A percentile compares a stretch with the other conserved stretches of the same genome.
Evolutionary conservation across 1,284 basidiomycete genomes (phyloP).

Genomic region (Jaminaea rosea): DNA sequence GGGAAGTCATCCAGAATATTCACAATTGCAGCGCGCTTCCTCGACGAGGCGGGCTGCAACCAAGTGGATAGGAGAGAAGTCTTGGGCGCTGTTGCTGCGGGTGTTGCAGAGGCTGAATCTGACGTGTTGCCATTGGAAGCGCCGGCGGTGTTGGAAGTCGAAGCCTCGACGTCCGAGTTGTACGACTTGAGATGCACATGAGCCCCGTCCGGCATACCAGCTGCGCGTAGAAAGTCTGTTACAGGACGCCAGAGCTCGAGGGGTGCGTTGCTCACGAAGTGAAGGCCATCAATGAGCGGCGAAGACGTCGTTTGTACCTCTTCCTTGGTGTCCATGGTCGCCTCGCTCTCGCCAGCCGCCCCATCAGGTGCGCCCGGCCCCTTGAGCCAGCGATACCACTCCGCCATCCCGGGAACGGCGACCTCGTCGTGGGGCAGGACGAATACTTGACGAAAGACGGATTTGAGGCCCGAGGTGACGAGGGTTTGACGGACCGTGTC

Average conservation of each 20-base stretch:
- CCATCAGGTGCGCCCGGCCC: background rate
- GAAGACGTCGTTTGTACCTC: no score
- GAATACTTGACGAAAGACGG: conserved; percentile 51
- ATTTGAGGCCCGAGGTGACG: conserved; percentile 43
- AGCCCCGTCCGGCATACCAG: conserved; percentile 62
- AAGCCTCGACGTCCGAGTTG: conserved; percentile 6
- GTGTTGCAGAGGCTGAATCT: no score
- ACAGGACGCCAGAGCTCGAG: conserved; percentile 75
- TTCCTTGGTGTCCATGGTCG: background rate
- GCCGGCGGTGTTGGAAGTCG: conserved; percentile 5
- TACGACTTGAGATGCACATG: conserved; percentile 32
- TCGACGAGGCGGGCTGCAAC: conserved; percentile 29
- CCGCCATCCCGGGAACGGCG: conserved; percentile 72
- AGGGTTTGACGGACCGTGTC: conserved; percentile 62
- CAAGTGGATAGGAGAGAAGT: conserved; percentile 26
- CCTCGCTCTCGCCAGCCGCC: conserved; percentile 14
- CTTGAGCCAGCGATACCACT: conserved; percentile 43
- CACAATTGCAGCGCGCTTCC: conserved; percentile 25
- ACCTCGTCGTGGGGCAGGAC: conserved; percentile 59
- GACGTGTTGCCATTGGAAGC: conserved; percentile 1
- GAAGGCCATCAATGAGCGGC: conserved; percentile 17
- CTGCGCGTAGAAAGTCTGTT: conserved; percentile 64
- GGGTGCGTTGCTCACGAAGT: conserved; percentile 70
- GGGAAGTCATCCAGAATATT: conserved; percentile 29
- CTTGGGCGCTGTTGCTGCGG: background rate